These are phyloP conservation scores for Exophiala calicioides DNA, from an alignment of 2,329 filamentous ascomycete species.

Conservation along the genomic window DNA sequence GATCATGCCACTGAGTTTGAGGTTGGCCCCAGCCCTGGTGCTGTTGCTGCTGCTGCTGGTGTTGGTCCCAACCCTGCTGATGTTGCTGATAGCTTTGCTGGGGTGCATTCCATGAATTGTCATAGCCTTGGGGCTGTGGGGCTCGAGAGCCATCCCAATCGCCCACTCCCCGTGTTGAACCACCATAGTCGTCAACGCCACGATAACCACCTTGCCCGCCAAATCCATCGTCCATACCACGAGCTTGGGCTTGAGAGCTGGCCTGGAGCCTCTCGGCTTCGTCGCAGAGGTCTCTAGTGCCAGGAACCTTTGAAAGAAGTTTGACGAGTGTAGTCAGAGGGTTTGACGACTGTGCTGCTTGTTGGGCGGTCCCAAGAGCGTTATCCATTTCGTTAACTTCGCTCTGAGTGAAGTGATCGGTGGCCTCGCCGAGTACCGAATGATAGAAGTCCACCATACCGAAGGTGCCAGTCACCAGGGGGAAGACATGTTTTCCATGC, in stretches of 20 bases:
- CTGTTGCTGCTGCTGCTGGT: slow-evolving; percentile 17
- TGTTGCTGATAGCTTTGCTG: slow-evolving; percentile 23
- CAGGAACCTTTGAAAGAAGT: slow-evolving; percentile 74
- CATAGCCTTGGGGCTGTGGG: slow-evolving; percentile 40
- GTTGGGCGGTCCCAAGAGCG: slow-evolving; percentile 69
- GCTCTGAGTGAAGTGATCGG: slow-evolving; percentile 80
- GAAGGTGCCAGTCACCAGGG: slow-evolving; percentile 71
- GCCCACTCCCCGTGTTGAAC: slow-evolving; percentile 22
- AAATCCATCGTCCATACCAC: slow-evolving; percentile 52
- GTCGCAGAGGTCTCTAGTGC: slow-evolving; percentile 64
- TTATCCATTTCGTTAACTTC: slow-evolving; percentile 80
- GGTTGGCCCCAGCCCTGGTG: too few species aligned
- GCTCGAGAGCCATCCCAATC: slow-evolving; percentile 38
- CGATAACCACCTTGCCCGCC: slow-evolving; percentile 33
- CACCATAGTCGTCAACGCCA: slow-evolving; percentile 31
- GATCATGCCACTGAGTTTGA: slow-evolving; percentile 14
- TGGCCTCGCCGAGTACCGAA: slow-evolving; percentile 73
- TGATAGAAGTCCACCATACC: slow-evolving; percentile 83
- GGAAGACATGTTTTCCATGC: slow-evolving; percentile 67
- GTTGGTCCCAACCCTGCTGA: slow-evolving; percentile 12
- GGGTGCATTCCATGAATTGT: slow-evolving; percentile 18
- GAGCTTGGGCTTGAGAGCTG: slow-evolving; percentile 64
- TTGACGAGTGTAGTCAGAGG: slow-evolving; percentile 65
- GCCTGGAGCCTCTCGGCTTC: slow-evolving; percentile 66
- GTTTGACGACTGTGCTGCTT: slow-evolving; percentile 44